Base-by-base conservation (phyloP, 208 protist species). In the Crithidia sp. region DNA sequence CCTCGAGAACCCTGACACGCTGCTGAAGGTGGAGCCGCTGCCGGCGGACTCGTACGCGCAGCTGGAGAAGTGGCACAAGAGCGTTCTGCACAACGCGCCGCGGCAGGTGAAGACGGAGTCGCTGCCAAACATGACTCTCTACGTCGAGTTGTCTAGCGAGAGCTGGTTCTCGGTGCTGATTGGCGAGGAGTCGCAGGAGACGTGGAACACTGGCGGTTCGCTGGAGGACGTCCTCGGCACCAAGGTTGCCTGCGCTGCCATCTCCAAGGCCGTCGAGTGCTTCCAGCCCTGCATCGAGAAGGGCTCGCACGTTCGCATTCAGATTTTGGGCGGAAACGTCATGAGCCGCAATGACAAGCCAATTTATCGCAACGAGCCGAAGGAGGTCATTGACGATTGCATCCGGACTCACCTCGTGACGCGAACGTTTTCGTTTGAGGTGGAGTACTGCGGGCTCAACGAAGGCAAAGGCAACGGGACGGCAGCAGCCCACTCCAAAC, bases 131-230 rank as follows among this genome's bases (percentile, higher is more conserved):
- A 70, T 71, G 63, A 57, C 55, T 2, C 64, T 71, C 37, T 71
- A 67, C 37, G 47, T 71, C 40, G 64, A 71, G 55, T 7, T 77
- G 50, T 58, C 43, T 3, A 12, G 2, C 0, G 64, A 49, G 40
- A 58, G 19, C 36, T 77, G 72, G 44, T 37, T 66, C 37, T 45
- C 64, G 16, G 58, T 71, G 45, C 45, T 77, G 45, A 60, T 70
- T 10, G 49, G 45, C 0, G 47, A 77, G 19, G 72, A 77, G 10
- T 71, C 72, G 41, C 64, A 77, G 16, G 72, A 66, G 72, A 77
- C 57, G 39, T 77, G 72, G 72, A 71, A 58, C 47, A 62, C 39
- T 16, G 39, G 28, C 3, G 64, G 47, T 10, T 66, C 37, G 49
- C 13, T 77, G 57, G 57, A 71, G 13, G 72, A 71, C 13, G n/a